phyloP scores from a whole-genome alignment of 768 basidiomycete species.

The Lentinula sp. region DNA sequence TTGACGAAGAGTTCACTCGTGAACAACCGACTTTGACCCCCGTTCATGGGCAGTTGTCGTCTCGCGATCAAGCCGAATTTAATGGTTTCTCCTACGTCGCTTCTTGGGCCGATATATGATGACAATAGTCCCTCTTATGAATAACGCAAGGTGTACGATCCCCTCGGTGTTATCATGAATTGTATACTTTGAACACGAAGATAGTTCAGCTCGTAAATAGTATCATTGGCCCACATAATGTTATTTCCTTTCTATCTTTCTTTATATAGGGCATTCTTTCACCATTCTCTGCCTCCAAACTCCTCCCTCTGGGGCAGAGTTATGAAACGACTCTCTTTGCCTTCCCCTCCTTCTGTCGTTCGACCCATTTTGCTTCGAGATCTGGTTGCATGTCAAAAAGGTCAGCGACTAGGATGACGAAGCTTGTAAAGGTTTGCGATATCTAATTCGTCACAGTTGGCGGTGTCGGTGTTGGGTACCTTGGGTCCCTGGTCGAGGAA shows the following conservation, averaged over 20 bases:
- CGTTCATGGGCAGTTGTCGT: slow-evolving; percentile 88
- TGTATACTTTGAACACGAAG: slow-evolving; percentile 30
- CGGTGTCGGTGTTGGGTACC: too few relatives aligned
- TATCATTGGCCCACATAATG: slow-evolving; percentile 11
- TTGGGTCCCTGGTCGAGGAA: too few relatives aligned
- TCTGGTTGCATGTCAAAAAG: too few relatives aligned
- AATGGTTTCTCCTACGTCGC: slow-evolving; percentile 96
- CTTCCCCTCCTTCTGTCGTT: too few relatives aligned
- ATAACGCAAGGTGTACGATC: background rate
- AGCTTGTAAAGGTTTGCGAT: too few relatives aligned
- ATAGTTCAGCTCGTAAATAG: slow-evolving; percentile 20
- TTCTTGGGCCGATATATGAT: slow-evolving; percentile 53
- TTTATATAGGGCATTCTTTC: slow-evolving; percentile 8
- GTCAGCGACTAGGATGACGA: too few relatives aligned
- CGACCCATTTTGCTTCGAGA: too few relatives aligned
- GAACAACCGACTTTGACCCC: slow-evolving; percentile 98
- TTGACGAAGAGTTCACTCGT: slow-evolving; percentile 94
- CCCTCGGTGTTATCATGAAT: slow-evolving; percentile 16
- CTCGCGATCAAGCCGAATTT: slow-evolving; percentile 92
- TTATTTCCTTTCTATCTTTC: slow-evolving; percentile 10
- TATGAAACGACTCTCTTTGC: too few relatives aligned
- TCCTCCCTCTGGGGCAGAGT: too few relatives aligned
- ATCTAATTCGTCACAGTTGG: too few relatives aligned
- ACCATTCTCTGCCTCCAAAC: too few relatives aligned
- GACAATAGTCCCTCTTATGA: slow-evolving; percentile 13